Evolutionary conservation across 2,329 filamentous ascomycete species (phyloP).

Genomic region (Hymenoscyphus occultus): DNA sequence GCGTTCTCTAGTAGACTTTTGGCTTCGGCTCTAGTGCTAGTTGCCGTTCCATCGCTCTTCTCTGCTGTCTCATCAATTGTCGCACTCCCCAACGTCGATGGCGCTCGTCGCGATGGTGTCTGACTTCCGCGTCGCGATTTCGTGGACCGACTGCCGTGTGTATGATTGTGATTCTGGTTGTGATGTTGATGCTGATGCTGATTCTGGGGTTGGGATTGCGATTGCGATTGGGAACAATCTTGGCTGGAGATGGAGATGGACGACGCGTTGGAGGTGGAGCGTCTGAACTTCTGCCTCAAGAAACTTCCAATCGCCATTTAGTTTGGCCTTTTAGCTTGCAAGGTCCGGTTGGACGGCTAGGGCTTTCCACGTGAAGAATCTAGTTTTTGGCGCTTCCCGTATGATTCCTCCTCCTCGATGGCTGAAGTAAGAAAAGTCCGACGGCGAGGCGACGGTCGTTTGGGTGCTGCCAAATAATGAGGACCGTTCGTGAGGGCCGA

Average conservation of each 20-base stretch:
- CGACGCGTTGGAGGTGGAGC: slow-evolving; percentile 26
- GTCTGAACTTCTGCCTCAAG: slow-evolving; percentile 29
- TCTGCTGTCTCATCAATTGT: slow-evolving; percentile 21
- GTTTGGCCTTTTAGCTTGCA: neutral
- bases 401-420: no score
- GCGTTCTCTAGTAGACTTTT: neutral
- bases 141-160: slow-evolving; percentile 9
- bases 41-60: slow-evolving; percentile 6
- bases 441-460: no score
- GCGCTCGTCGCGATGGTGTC: slow-evolving; percentile 5
- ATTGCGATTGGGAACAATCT: slow-evolving; percentile 16
- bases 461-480: no score
- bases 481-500: no score
- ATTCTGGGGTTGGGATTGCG: neutral
- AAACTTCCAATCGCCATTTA: slow-evolving; percentile 32
- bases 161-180: no score
- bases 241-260: slow-evolving; percentile 17
- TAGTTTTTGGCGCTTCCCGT: neutral
- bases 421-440: no score
- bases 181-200: no score
- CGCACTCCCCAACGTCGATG: slow-evolving; percentile 13
- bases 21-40: neutral
- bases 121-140: slow-evolving; percentile 15
- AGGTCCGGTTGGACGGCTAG: neutral
- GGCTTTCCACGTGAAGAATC: neutral